Evolutionary conservation across 768 basidiomycete species (phyloP).

Genomic region (Phlegmacium glaucopus): DNA sequence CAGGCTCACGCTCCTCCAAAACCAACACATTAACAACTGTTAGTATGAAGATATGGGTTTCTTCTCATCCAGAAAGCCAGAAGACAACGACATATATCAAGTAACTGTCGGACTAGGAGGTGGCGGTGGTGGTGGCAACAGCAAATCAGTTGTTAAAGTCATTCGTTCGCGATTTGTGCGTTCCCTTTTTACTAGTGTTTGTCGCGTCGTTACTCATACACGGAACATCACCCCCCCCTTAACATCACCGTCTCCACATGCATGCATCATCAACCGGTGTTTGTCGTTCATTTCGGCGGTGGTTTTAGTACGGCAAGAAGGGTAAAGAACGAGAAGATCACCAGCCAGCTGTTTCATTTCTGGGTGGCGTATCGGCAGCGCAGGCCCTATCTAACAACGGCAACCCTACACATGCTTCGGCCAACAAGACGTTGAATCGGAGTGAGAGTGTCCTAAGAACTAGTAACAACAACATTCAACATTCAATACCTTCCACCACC

Average conservation of each 20-base stretch:
- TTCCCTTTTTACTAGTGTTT: conserved; percentile 21
- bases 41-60: conserved; percentile 49
- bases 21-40: conserved; percentile 3
- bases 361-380: conserved; percentile 30
- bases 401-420: conserved; percentile 6
- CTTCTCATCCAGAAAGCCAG: conserved; percentile 47
- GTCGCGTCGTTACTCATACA: conserved; percentile 3
- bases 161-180: conserved; percentile 62
- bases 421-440: too few species aligned
- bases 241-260: conserved; percentile 7
- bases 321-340: conserved; percentile 51
- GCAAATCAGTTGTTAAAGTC: conserved; percentile 52
- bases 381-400: conserved; percentile 31
- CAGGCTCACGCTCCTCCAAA: conserved; percentile 12
- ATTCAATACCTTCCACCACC: conserved; percentile 15
- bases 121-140: conserved; percentile 16
- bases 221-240: conserved; percentile 12
- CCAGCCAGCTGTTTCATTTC: conserved; percentile 23
- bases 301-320: conserved; percentile 52
- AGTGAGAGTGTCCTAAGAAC: conserved; percentile 16
- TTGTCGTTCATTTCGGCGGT: conserved; percentile 8
- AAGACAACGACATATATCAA: conserved; percentile 35
- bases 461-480: conserved; percentile 17
- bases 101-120: conserved; percentile 21
- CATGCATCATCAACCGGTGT: not conserved